A percentile compares a stretch with the other conserved stretches of the same genome.
These are phyloP conservation scores for Hyphopichia burtonii DNA, from an alignment of 1,139 yeast species.

Conservation along the genomic window DNA sequence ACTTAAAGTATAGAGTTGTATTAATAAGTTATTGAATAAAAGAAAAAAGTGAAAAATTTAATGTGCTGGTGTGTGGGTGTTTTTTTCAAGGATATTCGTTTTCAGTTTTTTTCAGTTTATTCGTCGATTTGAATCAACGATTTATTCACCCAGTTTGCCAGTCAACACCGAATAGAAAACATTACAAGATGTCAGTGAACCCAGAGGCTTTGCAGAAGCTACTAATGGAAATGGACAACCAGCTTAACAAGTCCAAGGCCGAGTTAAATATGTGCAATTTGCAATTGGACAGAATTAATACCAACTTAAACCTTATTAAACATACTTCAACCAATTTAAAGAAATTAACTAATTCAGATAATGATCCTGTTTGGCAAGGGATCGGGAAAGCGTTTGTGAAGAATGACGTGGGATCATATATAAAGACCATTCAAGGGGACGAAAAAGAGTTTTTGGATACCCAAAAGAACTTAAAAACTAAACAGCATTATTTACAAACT, in stretches of 20 bases:
- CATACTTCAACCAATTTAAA: conserved; percentile 57
- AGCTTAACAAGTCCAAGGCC: conserved; percentile 57
- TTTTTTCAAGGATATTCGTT: too few relatives aligned
- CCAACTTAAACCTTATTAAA: conserved; percentile 57
- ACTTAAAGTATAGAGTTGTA: too few relatives aligned
- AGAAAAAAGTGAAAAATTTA: too few relatives aligned
- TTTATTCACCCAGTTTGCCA: too few relatives aligned
- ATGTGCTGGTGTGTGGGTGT: too few relatives aligned
- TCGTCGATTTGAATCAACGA: too few relatives aligned
- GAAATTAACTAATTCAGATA: conserved; percentile 30
- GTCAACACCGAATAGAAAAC: too few relatives aligned
- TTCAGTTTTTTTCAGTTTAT: too few relatives aligned
- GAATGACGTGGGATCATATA: conserved; percentile 45
- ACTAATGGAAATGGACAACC: conserved; percentile 62
- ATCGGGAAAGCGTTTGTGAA: conserved; percentile 73
- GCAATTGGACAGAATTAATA: conserved; percentile 56
- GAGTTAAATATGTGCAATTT: conserved; percentile 64
- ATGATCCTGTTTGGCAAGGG: conserved; percentile 74
- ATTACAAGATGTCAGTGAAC: conserved; percentile 37
- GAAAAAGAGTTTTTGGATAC: conserved; percentile 56
- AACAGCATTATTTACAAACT: conserved; percentile 69
- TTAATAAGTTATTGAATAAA: too few relatives aligned
- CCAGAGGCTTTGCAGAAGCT: conserved; percentile 54
- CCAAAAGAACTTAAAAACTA: conserved; percentile 60
- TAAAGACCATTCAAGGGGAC: conserved; percentile 49